Evolutionary conservation across 345 rosid genomes (phyloP).

Genomic region (Eucalyptus urophylla): DNA sequence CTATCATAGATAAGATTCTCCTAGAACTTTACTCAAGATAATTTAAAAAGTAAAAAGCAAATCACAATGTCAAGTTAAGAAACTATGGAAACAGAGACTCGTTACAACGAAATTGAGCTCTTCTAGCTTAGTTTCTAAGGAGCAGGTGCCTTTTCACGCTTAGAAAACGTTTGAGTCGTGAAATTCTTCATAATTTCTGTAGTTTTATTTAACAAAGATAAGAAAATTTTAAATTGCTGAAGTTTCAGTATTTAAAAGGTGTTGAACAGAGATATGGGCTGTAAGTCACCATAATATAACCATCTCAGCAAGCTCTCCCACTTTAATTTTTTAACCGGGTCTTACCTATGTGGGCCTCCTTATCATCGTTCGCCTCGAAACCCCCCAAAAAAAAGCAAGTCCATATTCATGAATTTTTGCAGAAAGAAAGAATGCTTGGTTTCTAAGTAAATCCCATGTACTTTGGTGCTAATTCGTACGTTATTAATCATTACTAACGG

Average conservation of each 20-base stretch:
- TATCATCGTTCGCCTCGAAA: no score
- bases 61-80: not conserved
- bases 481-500: not conserved
- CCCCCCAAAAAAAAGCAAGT: not conserved
- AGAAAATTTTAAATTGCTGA: not conserved
- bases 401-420: not conserved
- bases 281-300: no score
- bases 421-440: not conserved
- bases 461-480: not conserved
- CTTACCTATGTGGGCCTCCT: not conserved
- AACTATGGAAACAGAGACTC: not conserved
- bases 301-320: not conserved
- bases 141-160: no score
- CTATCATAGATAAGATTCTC: not conserved
- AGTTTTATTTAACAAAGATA: not conserved
- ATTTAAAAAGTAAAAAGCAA: no score
- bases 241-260: no score
- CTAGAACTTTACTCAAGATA: not conserved
- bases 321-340: not conserved
- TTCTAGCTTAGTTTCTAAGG: not conserved
- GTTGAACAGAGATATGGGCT: no score
- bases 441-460: not conserved
- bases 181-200: not conserved
- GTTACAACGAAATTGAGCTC: not conserved
- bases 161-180: not conserved